Percentiles rank a stretch among this genome's conserved stretches.
Conservation (phyloP, 805 yeast genomes). For the Helenozyma rhizophorensis region DNA sequence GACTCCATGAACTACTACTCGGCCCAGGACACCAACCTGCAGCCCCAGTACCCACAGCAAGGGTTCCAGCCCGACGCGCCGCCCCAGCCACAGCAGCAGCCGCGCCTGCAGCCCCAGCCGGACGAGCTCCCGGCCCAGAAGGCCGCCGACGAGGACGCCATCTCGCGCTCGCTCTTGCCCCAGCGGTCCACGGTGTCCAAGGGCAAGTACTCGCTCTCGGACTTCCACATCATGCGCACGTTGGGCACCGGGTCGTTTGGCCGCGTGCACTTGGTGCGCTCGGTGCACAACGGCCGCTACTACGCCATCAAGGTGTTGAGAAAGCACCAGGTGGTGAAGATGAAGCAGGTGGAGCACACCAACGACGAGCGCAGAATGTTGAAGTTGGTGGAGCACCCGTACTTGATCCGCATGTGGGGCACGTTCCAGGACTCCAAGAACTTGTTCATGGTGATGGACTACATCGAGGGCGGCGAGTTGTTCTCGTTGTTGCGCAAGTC, state of each 20-base stretch:
- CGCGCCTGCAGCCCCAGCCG: neutral
- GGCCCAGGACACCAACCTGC: constrained; percentile 1
- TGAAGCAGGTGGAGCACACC: constrained; percentile 63
- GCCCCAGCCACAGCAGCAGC: neutral
- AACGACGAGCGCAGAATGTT: constrained; percentile 60
- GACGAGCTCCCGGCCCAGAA: neutral
- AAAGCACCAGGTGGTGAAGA: constrained; percentile 53
- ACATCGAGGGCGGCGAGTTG: constrained; percentile 61
- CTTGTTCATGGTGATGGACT: constrained; percentile 61
- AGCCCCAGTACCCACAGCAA: constrained; percentile 2
- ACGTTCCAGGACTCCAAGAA: constrained; percentile 56
- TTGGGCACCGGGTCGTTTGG: constrained; percentile 63
- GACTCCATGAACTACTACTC: constrained; percentile 13
- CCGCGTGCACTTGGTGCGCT: constrained; percentile 53
- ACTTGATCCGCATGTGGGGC: constrained; percentile 64
- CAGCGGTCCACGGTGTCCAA: constrained; percentile 32
- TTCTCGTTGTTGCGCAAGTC: constrained; percentile 53
- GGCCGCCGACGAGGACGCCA: constrained; percentile 12
- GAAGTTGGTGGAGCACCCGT: constrained; percentile 55
- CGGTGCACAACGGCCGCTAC: constrained; percentile 55
- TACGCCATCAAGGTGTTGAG: constrained; percentile 58
- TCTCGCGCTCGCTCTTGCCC: constrained; percentile 16
- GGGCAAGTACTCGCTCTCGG: constrained; percentile 53
- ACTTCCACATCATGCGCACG: constrained; percentile 53
- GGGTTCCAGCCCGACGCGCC: neutral